phyloP scores from a whole-genome alignment of 129 eudicot genomes.

The Apium graveolens region DNA sequence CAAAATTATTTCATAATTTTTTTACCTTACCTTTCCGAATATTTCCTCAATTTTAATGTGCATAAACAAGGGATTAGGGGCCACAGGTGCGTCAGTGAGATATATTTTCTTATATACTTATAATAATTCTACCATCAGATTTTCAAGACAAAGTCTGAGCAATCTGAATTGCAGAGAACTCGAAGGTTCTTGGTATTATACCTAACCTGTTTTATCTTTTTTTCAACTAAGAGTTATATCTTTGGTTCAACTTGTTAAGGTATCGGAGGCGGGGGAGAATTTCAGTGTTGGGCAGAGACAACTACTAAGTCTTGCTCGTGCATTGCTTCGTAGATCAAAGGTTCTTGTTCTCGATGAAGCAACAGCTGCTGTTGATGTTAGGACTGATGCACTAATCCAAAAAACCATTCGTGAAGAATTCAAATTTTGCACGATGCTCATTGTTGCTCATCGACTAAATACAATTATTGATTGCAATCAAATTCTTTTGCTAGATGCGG shows the following conservation, averaged over 20 bases:
- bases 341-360: conserved; percentile 99
- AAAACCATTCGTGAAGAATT: conserved; percentile 95
- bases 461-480: conserved; percentile 53
- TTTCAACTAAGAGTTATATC: neutral
- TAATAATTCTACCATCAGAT: too few species aligned
- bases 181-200: neutral
- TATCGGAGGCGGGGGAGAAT: conserved; percentile 92
- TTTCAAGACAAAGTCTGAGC: neutral
- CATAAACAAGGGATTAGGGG: neutral
- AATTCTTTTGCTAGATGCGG: conserved; percentile 72
- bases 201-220: neutral
- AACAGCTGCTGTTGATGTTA: conserved; percentile 97
- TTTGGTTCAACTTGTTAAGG: conserved; percentile 33
- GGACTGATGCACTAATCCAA: conserved; percentile 97
- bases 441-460: conserved; percentile 56
- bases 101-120: too few species aligned
- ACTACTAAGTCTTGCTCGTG: conserved; percentile 83
- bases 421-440: conserved; percentile 59
- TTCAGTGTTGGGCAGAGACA: conserved; percentile 98
- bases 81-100: neutral
- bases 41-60: neutral
- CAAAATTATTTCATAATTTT: neutral
- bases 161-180: neutral
- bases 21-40: neutral
- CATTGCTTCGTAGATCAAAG: conserved; percentile 88